phyloP scores from a whole-genome alignment of 495 filamentous ascomycete species.

The Sabuloglossum arenarium region DNA sequence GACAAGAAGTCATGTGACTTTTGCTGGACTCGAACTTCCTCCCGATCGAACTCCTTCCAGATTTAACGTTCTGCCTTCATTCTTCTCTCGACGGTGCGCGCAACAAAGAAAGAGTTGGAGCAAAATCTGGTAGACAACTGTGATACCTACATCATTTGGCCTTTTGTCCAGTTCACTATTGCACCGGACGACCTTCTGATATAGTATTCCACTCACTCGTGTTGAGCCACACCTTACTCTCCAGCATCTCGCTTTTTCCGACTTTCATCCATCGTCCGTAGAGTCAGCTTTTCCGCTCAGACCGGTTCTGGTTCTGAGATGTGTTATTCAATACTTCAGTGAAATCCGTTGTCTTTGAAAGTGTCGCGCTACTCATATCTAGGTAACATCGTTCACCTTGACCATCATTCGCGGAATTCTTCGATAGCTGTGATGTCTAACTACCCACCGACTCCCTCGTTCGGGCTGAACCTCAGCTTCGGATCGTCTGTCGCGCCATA shows the following conservation, averaged over 20 bases:
- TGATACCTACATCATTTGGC: background rate
- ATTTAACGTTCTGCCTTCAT: background rate
- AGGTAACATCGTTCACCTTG: background rate
- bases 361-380: background rate
- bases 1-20: background rate
- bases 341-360: background rate
- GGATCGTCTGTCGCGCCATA: background rate
- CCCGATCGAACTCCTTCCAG: background rate
- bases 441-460: background rate
- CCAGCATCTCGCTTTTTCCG: background rate
- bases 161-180: background rate
- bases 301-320: background rate
- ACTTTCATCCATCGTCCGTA: background rate
- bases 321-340: background rate
- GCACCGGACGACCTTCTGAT: background rate
- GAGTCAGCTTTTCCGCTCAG: background rate
- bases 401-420: background rate
- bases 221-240: background rate
- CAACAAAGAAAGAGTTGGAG: background rate
- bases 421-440: background rate
- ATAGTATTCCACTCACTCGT: background rate
- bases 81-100: background rate
- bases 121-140: background rate
- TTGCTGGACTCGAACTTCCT: background rate
- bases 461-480: background rate